These are phyloP conservation scores for Margaritispora aquatica DNA, from an alignment of 495 filamentous ascomycete species.

Conservation along the genomic window DNA sequence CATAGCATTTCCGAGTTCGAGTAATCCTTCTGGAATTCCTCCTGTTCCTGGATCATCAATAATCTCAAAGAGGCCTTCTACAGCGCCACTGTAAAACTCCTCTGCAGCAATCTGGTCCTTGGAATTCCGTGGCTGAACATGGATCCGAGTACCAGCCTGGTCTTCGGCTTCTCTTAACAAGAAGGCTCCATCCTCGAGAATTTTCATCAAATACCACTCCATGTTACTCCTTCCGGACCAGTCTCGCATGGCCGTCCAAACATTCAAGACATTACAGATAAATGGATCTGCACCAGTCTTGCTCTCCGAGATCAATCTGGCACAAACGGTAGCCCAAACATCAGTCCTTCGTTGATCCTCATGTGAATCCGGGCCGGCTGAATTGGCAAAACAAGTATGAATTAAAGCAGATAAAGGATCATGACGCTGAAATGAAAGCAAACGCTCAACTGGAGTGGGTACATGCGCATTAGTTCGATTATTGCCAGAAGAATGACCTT, in stretches of 20 bases:
- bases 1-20: constrained; percentile 78
- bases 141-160: constrained; percentile 57
- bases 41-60: constrained; percentile 72
- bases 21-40: constrained; percentile 76
- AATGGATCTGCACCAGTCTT: constrained; percentile 49
- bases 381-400: constrained; percentile 84
- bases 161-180: constrained; percentile 74
- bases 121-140: constrained; percentile 54
- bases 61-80: constrained; percentile 77
- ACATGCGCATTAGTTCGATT: constrained; percentile 38
- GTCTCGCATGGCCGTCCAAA: constrained; percentile 77
- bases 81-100: constrained; percentile 82
- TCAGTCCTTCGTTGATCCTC: constrained; percentile 69
- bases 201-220: constrained; percentile 89
- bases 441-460: constrained; percentile 59
- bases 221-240: constrained; percentile 86
- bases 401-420: constrained; percentile 82
- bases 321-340: constrained; percentile 82
- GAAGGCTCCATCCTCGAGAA: constrained; percentile 87
- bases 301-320: constrained; percentile 61
- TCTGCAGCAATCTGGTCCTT: constrained; percentile 75
- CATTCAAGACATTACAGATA: constrained; percentile 65
- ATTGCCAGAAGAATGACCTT: constrained; percentile 41
- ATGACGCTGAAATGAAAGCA: constrained; percentile 78
- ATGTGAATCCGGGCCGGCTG: constrained; percentile 68